Conservation (phyloP, 2,329 filamentous ascomycete species). For the Parastagonospora avenae region DNA sequence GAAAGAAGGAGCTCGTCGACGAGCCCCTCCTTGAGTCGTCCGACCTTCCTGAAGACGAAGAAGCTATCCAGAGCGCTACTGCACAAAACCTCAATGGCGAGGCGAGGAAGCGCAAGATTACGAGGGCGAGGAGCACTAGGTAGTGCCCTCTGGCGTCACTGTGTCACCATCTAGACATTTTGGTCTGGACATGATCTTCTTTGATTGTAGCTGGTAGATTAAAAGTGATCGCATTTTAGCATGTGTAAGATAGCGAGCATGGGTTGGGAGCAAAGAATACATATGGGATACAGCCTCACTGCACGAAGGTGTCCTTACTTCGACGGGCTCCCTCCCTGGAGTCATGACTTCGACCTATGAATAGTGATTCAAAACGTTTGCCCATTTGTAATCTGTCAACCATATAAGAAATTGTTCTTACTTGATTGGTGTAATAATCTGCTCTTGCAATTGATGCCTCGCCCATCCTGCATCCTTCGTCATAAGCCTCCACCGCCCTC, state of each 20-base stretch:
- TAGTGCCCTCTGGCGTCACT: constrained; percentile 9
- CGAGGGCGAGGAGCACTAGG: constrained; percentile 33
- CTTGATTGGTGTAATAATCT: too few species aligned
- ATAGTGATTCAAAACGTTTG: too few species aligned
- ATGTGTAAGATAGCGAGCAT: not conserved
- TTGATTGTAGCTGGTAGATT: not conserved
- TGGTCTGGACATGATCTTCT: not conserved
- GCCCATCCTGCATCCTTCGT: too few species aligned
- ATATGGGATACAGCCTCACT: too few species aligned
- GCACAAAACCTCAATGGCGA: constrained; percentile 54
- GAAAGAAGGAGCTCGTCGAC: constrained; percentile 45
- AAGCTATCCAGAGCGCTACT: constrained; percentile 50
- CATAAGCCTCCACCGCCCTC: too few species aligned
- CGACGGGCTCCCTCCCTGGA: too few species aligned
- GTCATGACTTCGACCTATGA: too few species aligned
- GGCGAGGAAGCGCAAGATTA: constrained; percentile 46
- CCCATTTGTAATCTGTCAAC: too few species aligned
- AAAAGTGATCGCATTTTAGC: not conserved
- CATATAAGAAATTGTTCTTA: too few species aligned
- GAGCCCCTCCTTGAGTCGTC: constrained; percentile 43
- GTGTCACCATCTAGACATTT: not conserved
- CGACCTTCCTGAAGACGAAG: constrained; percentile 45
- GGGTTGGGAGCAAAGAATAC: too few species aligned
- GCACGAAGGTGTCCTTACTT: too few species aligned
- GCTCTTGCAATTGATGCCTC: too few species aligned